Base-by-base conservation (phyloP, 345 rosid genomes). In the Lagerstroemia speciosa region DNA sequence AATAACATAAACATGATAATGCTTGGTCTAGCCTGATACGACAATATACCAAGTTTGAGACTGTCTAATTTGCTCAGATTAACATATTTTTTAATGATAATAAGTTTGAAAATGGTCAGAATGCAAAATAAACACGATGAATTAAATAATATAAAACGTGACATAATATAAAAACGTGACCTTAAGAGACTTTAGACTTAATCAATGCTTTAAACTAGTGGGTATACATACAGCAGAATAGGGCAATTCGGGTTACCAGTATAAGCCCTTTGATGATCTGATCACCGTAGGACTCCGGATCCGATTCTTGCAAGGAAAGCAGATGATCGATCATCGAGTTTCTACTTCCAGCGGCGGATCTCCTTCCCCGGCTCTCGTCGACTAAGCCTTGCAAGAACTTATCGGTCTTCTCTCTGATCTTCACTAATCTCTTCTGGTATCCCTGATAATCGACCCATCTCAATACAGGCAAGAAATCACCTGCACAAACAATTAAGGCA, bases 261-360 rank as follows among this genome's bases (percentile, higher is more conserved):
- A 73, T 52, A 10, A 81, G 76, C 7, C 86, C 84, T 77, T 87
- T 85, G 75, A 85, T 85, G 32, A 73, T 79, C 20, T 75, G 73
- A 70, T 86, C 87, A 0, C 74, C 71, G 71, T 85, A 81, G 69
- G 74, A 67, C 2, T 79, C 78, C n/a, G 86, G 83, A 30, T 82
- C 70, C 0, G 81, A 75, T 19, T 79, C 72, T 50, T 82, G 87
- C 65, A 78, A 68, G 22, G 75, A 61, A 15, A 87, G 80, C 12
- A 89, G 41, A 70, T 79, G 89, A 72, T 74, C 55, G 22, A 87
- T 78, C 88, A 84, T 73, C 3, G 75, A 80, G 8, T 78, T 72
- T 29, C 5, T 17, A 32, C 55, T 17, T 41, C 77, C 69, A 19
- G 20, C 24, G 3, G 43, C 22, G 22, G 41, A 41, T 33, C 65